Base-by-base conservation (phyloP, 2,329 filamentous ascomycete species). In the Xylariaceae sp. region DNA sequence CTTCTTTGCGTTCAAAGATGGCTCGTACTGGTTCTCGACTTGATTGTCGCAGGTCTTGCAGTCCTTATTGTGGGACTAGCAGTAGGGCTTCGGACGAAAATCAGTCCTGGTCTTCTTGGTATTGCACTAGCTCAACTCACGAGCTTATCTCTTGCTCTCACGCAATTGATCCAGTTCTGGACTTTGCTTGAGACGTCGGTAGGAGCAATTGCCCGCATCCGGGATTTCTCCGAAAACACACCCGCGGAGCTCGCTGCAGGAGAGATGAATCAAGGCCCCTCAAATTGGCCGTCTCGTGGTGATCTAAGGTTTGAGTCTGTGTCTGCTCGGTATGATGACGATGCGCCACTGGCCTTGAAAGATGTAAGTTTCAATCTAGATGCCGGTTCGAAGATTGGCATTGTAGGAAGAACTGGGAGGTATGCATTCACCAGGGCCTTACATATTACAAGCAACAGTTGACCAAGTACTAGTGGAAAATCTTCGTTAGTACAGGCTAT, bases 371-470 rank as follows among this genome's bases (percentile, higher is more conserved):
- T 72, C 16, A 47, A 36, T 1, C 50, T 71, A 40, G 17, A 60
- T 51, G 60, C 73, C 0, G 78, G 77, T 28, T 66, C 77, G 58
- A 73, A 74, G 60, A 63, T 77, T n/a, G 70, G 73, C 3, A 71
- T 82, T 13, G 77, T 75, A 42, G 79, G 80, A 2, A 69, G 78
- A 4, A 82, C 74, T 18, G 78, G 75, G 56, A 73, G 54, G 54
- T 52, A 47, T 33, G 42, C 38, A 4, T 4, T 31, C 10, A 6
- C 9, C 12, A 2, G n/a, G n/a, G 9, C 14, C n/a, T 3, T 33
- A 28, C n/a, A 18, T 12, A 13, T 39, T 7, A 33, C 6, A 2
- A 13, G 12, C 14, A 40, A 39, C 48, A 38, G 54, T 45, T 5
- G 12, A 12, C 31, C 36, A 19, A 16, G 38, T 5, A 16, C 13